Conservation (phyloP, 495 filamentous ascomycete genomes). For the Rhypophila decipiens region DNA sequence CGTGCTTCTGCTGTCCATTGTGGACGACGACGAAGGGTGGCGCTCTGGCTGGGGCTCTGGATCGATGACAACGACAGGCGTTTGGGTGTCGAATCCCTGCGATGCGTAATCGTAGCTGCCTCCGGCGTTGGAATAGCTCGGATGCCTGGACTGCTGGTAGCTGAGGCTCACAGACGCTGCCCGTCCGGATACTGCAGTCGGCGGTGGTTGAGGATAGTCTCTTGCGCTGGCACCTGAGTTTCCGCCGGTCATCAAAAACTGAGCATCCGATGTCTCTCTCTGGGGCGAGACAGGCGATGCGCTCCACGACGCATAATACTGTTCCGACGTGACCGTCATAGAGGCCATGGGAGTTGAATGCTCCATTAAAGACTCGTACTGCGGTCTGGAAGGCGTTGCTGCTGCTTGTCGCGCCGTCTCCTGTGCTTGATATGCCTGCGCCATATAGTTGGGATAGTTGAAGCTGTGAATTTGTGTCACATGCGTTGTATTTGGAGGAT, state of each 20-base stretch:
- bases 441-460: slow-evolving; percentile 22
- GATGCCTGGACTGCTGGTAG: neutral
- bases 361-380: slow-evolving; percentile 19
- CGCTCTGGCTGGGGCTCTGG: slow-evolving; percentile 1
- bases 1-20: slow-evolving; percentile 16
- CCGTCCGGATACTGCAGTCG: neutral
- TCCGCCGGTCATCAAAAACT: neutral
- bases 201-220: neutral
- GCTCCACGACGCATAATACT: slow-evolving; percentile 1
- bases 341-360: slow-evolving; percentile 12
- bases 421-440: slow-evolving; percentile 14
- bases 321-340: slow-evolving; percentile 1
- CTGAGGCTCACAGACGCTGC: neutral
- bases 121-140: slow-evolving; percentile 4
- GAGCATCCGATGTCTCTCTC: slow-evolving; percentile 11
- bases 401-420: slow-evolving; percentile 3
- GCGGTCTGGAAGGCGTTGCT: neutral
- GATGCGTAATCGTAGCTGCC: slow-evolving; percentile 4
- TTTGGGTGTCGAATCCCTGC: slow-evolving; percentile 19
- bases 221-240: neutral
- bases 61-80: slow-evolving; percentile 19
- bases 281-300: slow-evolving; percentile 6
- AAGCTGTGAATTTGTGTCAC: slow-evolving; percentile 11
- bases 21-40: slow-evolving; percentile 13
- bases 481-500: neutral